These are phyloP conservation scores for Dioscorea zingiberensis DNA, from an alignment of 106 monocot genomes.

Conservation along the genomic window DNA sequence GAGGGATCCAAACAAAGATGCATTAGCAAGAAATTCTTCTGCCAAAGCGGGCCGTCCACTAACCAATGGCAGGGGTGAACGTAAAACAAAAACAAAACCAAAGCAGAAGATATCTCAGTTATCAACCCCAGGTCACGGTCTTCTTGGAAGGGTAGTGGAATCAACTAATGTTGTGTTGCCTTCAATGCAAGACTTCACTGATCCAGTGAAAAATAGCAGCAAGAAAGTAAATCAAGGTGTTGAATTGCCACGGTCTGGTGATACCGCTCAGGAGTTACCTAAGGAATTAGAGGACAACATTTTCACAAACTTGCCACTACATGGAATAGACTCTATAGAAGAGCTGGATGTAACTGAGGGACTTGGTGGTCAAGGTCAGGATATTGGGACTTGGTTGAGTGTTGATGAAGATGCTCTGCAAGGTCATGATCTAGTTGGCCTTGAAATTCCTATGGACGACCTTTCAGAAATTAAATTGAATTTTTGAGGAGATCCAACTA, in stretches of 20 bases:
- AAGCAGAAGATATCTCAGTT: slow-evolving; percentile 79
- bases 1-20: slow-evolving; percentile 47
- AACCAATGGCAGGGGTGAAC: slow-evolving; percentile 49
- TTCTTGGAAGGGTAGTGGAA: slow-evolving; percentile 40
- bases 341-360: slow-evolving; percentile 48
- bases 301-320: slow-evolving; percentile 32
- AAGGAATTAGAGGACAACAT: slow-evolving; percentile 43
- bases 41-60: slow-evolving; percentile 56
- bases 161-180: slow-evolving; percentile 8
- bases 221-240: slow-evolving; percentile 26
- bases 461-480: slow-evolving; percentile 69
- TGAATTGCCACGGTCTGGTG: slow-evolving; percentile 2
- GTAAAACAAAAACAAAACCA: slow-evolving; percentile 72
- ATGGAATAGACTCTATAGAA: slow-evolving; percentile 43
- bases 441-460: slow-evolving; percentile 69
- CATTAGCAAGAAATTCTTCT: slow-evolving; percentile 31
- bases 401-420: slow-evolving; percentile 44
- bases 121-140: slow-evolving; percentile 54
- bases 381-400: slow-evolving; percentile 84
- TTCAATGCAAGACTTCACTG: slow-evolving; percentile 17
- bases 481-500: slow-evolving; percentile 34
- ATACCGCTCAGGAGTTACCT: slow-evolving; percentile 15
- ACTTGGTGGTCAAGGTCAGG: slow-evolving; percentile 59
- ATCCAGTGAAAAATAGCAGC: slow-evolving; percentile 8
- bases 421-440: slow-evolving; percentile 68